These are phyloP conservation scores for Rhynchospora pubera DNA, from an alignment of 176 grass and related monocot species.

Conservation along the genomic window DNA sequence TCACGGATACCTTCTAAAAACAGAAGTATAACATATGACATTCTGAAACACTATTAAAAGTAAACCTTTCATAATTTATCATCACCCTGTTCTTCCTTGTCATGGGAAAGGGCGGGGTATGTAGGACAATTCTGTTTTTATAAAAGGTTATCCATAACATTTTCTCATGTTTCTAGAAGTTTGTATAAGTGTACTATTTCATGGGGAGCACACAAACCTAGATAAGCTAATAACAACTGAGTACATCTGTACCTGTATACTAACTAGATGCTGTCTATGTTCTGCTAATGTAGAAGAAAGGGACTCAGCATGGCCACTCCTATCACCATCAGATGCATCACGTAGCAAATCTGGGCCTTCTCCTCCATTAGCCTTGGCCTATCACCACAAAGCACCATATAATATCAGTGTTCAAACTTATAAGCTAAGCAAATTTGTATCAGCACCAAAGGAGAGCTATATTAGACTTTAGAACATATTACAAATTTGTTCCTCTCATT, in stretches of 20 bases:
- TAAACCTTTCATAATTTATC: neutral
- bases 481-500: neutral
- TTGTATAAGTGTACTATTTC: neutral
- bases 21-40: neutral
- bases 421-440: neutral
- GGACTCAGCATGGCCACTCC: conserved; percentile 79
- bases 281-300: conserved; percentile 82
- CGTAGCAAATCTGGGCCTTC: conserved; percentile 92
- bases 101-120: neutral
- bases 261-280: conserved; percentile 95
- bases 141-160: neutral
- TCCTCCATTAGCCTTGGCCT: conserved; percentile 95
- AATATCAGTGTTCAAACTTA: neutral
- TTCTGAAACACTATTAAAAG: neutral
- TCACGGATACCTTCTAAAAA: neutral
- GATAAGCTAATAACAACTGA: conserved; percentile 1
- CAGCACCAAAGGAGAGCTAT: neutral
- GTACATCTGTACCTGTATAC: conserved; percentile 68
- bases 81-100: neutral
- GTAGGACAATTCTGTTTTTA: neutral
- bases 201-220: neutral
- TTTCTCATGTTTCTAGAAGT: neutral
- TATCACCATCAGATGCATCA: conserved; percentile 52
- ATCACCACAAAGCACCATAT: neutral
- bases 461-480: conserved; percentile 1